A percentile compares a stretch with the other conserved stretches of the same genome.
These are phyloP conservation scores for Blastobotrys ciferrii DNA, from an alignment of 1,139 yeast species.

Conservation along the genomic window DNA sequence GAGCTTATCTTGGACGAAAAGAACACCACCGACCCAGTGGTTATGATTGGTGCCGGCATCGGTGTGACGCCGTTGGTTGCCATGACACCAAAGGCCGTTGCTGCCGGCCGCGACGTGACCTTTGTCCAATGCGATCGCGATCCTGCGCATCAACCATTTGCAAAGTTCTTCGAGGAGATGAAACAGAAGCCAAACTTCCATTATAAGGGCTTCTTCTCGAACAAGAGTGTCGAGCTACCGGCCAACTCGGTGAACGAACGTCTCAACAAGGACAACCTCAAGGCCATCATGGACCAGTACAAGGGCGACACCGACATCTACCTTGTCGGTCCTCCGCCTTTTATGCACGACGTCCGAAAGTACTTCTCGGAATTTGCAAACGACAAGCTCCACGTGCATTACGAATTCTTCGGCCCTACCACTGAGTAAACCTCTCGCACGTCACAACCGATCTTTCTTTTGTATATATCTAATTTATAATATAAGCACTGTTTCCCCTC, in stretches of 20 bases:
- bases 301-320: constrained; percentile 21
- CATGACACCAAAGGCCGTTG: constrained; percentile 44
- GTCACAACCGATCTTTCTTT: no score
- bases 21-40: constrained; percentile 38
- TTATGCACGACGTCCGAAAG: constrained; percentile 22
- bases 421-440: constrained; percentile 8
- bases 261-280: constrained; percentile 22
- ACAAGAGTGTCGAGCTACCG: constrained; percentile 11
- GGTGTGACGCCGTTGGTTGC: constrained; percentile 66
- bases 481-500: no score
- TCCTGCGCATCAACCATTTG: constrained; percentile 25
- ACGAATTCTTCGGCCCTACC: constrained; percentile 21
- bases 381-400: constrained; percentile 13
- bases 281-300: constrained; percentile 12
- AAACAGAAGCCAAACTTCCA: constrained; percentile 20
- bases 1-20: constrained; percentile 44
- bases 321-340: constrained; percentile 26
- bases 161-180: constrained; percentile 20
- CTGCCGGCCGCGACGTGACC: constrained; percentile 21
- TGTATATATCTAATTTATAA: constrained; percentile 4
- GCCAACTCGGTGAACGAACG: constrained; percentile 17
- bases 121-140: constrained; percentile 29
- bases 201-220: constrained; percentile 23
- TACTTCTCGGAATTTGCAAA: constrained; percentile 13
- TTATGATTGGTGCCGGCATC: constrained; percentile 60